These are phyloP conservation scores for Penicillium sp. DNA, from an alignment of 2,329 filamentous ascomycete species.

Conservation along the genomic window DNA sequence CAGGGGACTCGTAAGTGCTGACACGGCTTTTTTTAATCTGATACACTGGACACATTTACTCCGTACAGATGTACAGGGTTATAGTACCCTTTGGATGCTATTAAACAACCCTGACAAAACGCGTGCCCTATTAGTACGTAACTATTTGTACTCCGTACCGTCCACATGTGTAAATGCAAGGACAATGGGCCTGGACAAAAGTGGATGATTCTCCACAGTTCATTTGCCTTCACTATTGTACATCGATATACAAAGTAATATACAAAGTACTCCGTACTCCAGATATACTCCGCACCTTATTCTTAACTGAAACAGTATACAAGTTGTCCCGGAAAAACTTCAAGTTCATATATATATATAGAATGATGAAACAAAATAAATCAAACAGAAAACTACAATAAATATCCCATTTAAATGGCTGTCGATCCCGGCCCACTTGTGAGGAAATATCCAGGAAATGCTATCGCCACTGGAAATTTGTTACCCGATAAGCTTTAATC, in stretches of 20 bases:
- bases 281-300: not conserved
- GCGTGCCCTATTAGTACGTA: not conserved
- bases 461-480: constrained; percentile 11
- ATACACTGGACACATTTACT: not conserved
- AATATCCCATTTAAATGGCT: constrained; percentile 3
- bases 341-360: constrained; percentile 19
- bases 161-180: not conserved
- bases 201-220: constrained; percentile 3
- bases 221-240: not conserved
- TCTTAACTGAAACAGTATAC: not conserved
- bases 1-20: not conserved
- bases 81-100: not conserved
- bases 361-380: constrained; percentile 6
- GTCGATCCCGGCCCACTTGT: constrained; percentile 22
- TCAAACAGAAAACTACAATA: not conserved
- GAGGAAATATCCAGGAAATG: constrained; percentile 2
- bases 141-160: not conserved
- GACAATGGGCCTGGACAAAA: not conserved
- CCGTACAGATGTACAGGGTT: too few species aligned
- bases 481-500: constrained; percentile 12
- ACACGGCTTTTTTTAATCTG: not conserved
- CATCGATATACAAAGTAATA: not conserved
- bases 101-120: not conserved
- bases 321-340: constrained; percentile 2
- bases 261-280: not conserved